Percentiles rank a stretch among this genome's conserved stretches.
These are phyloP conservation scores for Rhodamnia rubescens DNA, from an alignment of 345 rosid genomes.

Conservation along the genomic window DNA sequence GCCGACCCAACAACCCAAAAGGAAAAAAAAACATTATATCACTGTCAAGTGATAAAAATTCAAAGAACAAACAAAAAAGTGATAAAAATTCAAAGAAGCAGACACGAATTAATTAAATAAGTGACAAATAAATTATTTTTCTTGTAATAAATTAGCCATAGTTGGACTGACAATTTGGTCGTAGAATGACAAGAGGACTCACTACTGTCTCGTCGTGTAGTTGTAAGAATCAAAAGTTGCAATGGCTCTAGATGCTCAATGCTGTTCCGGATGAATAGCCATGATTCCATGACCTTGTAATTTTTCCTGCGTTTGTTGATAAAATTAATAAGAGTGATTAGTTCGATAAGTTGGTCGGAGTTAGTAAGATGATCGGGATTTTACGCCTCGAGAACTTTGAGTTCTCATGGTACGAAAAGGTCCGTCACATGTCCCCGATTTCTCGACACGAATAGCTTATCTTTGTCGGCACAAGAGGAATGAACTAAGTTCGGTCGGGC, in stretches of 20 bases:
- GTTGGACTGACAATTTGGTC: neutral
- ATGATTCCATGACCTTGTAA: neutral
- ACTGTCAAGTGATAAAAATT: neutral
- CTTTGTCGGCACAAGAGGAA: too few relatives aligned
- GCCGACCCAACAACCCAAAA: neutral
- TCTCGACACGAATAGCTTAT: too few relatives aligned
- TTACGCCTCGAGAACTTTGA: neutral
- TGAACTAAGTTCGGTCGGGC: too few relatives aligned
- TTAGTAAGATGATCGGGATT: neutral
- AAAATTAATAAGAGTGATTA: too few relatives aligned
- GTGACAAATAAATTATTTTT: neutral
- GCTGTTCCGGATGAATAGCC: neutral
- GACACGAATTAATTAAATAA: neutral
- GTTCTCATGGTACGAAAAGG: neutral
- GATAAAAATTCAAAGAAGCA: neutral
- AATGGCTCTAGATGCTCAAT: neutral
- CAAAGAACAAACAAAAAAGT: fast-evolving
- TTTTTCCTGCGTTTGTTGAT: neutral
- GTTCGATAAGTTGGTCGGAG: neutral
- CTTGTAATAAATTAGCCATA: neutral
- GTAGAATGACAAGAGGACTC: neutral
- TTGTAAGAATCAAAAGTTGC: neutral
- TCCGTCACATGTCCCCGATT: too few relatives aligned
- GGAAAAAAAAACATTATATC: neutral
- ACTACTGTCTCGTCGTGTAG: neutral